Evolutionary conservation across 2,329 filamentous ascomycete genomes (phyloP).

Genomic region (Botryotinia globosa): DNA sequence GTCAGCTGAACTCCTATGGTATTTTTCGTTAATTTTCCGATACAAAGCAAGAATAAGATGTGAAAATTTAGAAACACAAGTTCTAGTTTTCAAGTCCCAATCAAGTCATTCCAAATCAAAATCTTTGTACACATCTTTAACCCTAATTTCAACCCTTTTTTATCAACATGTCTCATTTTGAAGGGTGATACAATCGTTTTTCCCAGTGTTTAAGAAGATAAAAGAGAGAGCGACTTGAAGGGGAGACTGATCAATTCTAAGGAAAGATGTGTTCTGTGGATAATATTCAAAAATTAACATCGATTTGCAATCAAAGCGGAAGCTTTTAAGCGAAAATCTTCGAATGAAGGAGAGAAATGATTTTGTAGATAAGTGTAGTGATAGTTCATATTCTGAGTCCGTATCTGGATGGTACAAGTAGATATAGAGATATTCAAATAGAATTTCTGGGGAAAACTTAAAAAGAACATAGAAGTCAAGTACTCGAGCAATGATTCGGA

Average conservation of each 20-base stretch:
- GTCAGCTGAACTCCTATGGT: not conserved
- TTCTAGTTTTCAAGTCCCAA: not conserved
- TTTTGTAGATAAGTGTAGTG: not conserved
- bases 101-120: not conserved
- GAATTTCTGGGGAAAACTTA: rapidly evolving
- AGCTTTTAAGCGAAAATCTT: not conserved
- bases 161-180: not conserved
- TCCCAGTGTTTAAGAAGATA: rapidly evolving
- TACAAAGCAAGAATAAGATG: rapidly evolving
- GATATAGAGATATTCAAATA: not conserved
- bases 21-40: not conserved
- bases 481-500: not conserved
- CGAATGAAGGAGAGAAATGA: not conserved
- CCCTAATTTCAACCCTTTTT: not conserved
- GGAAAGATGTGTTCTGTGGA: not conserved
- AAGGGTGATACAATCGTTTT: not conserved
- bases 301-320: not conserved
- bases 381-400: not conserved
- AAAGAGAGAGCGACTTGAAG: not conserved
- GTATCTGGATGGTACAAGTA: not conserved
- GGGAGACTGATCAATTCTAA: not conserved
- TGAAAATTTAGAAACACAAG: not conserved
- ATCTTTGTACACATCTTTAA: not conserved
- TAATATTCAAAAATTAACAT: not conserved
- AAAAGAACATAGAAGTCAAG: not conserved